These are phyloP conservation scores for Angomonas ambiguus DNA, from an alignment of 208 protist species.

Conservation along the genomic window DNA sequence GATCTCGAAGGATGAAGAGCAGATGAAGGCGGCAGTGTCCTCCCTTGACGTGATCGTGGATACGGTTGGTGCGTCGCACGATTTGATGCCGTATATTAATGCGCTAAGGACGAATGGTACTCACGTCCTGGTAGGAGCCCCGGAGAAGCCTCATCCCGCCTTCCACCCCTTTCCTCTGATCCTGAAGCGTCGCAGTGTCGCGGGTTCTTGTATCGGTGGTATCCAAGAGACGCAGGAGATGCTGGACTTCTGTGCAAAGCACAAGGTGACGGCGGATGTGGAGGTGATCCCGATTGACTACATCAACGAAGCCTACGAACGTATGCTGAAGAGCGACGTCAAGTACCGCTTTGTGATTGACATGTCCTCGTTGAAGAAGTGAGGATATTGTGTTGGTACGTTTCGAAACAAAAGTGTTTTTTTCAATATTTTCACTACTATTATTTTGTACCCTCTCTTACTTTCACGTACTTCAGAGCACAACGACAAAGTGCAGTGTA, in stretches of 20 bases:
- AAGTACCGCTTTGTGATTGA: constrained; percentile 11
- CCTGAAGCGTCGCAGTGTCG: constrained; percentile 15
- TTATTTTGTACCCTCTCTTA: background rate
- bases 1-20: constrained; percentile 27
- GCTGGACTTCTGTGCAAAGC: constrained; percentile 7
- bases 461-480: too few species aligned
- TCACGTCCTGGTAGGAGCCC: constrained; percentile 32
- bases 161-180: constrained; percentile 24
- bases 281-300: constrained; percentile 6
- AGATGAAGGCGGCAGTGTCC: constrained; percentile 20
- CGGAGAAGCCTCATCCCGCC: constrained; percentile 28
- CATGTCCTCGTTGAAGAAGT: background rate
- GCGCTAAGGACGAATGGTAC: constrained; percentile 25
- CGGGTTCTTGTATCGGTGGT: constrained; percentile 44
- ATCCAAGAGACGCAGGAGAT: constrained; percentile 21
- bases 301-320: constrained; percentile 9
- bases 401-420: too few species aligned
- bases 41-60: constrained; percentile 39
- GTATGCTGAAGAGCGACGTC: constrained; percentile 7
- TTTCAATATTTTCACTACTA: background rate
- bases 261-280: background rate
- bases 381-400: too few species aligned
- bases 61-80: constrained; percentile 31
- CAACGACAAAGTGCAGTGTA: too few species aligned
- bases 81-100: constrained; percentile 29